phyloP scores from a whole-genome alignment of 441 rosid species.

The Macaranga tanarius region DNA sequence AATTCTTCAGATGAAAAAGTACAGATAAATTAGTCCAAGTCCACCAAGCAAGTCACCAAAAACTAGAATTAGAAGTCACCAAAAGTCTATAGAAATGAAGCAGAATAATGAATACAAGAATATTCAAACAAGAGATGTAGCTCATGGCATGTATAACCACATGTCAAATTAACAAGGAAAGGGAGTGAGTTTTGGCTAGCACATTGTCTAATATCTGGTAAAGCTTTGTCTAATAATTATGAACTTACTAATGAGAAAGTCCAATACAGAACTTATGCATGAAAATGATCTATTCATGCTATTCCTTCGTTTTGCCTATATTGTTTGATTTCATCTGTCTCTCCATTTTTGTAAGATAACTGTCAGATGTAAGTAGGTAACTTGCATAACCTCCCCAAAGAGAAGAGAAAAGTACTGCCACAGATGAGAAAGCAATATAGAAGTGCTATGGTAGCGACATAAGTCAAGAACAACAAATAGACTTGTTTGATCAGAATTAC shows the following conservation, averaged over 20 bases:
- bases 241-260: not conserved
- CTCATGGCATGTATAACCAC: not conserved
- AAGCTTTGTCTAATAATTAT: not conserved
- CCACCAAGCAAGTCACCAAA: not conserved
- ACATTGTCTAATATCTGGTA: not conserved
- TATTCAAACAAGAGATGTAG: slow-evolving; percentile 3
- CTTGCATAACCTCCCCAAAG: not conserved
- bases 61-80: too few species aligned
- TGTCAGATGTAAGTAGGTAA: not conserved
- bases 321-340: slow-evolving; percentile 4
- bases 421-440: not conserved
- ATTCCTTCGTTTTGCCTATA: not conserved
- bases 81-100: not conserved
- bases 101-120: not conserved
- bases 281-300: slow-evolving; percentile 1
- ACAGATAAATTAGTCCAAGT: not conserved
- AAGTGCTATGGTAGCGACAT: not conserved
- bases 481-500: slow-evolving; percentile 35
- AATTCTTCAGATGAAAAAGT: not conserved
- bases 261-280: not conserved
- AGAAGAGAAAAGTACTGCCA: not conserved
- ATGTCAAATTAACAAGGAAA: not conserved
- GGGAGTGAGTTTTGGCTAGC: not conserved
- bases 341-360: not conserved
- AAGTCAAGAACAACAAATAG: not conserved